A percentile compares a stretch with the other conserved stretches of the same genome.
These are phyloP conservation scores for Microcera coccophila DNA, from an alignment of 2,329 filamentous ascomycete genomes.

Conservation along the genomic window DNA sequence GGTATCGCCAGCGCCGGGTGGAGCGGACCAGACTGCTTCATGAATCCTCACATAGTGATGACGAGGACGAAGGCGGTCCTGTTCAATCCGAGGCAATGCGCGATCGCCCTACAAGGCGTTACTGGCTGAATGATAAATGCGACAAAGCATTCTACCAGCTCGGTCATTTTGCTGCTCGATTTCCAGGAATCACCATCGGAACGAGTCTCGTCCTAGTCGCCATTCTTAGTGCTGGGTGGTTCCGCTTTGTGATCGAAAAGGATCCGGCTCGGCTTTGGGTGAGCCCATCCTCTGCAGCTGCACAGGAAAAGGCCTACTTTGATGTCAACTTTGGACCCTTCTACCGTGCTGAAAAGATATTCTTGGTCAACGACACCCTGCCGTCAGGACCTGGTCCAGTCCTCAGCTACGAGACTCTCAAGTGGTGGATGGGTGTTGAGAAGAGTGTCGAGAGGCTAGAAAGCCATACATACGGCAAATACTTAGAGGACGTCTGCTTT, in stretches of 20 bases:
- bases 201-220: conserved; percentile 70
- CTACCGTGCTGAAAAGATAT: conserved; percentile 88
- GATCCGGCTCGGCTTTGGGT: conserved; percentile 95
- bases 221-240: conserved; percentile 81
- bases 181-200: conserved; percentile 78
- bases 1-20: conserved; percentile 68
- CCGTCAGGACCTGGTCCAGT: conserved; percentile 66
- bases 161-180: conserved; percentile 75
- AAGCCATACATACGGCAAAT: conserved; percentile 63
- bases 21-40: conserved; percentile 85
- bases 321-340: conserved; percentile 93
- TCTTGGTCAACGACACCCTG: conserved; percentile 83
- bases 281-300: conserved; percentile 86
- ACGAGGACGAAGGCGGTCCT: conserved; percentile 84
- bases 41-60: conserved; percentile 77
- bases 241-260: conserved; percentile 82
- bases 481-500: conserved; percentile 83
- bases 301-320: conserved; percentile 90
- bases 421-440: conserved; percentile 94
- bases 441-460: conserved; percentile 68
- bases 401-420: conserved; percentile 79
- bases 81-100: conserved; percentile 72
- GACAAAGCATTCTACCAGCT: conserved; percentile 77
- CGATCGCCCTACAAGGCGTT: conserved; percentile 73
- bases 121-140: conserved; percentile 78